Evolutionary conservation across 345 rosid species (phyloP), one percentile per base, ranked within the genome.

Genomic region (Streptanthus diversifolius): DNA sequence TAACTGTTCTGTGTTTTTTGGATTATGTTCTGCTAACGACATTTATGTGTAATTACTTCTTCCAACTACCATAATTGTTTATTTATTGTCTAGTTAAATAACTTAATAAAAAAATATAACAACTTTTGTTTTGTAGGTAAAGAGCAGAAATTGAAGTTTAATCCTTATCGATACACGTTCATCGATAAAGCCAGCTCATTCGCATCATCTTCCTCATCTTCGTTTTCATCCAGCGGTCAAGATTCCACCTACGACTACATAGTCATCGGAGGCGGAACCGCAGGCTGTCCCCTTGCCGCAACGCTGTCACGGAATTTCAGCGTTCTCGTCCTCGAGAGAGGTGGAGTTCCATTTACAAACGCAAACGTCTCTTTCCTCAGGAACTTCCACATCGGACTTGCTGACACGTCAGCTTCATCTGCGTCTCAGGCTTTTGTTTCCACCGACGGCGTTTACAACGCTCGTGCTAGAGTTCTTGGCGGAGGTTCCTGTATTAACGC

Each of bases 401-500:
- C 91, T 3, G 99, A 95, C 66, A 85, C 80, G 33, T 95, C 99
- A n/a, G 62, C 87, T 51, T 32, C 76, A 3, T 91, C 98, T 39
- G 97, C 98, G 30, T 95, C 99, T 0, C 99, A 95, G 54, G 77
- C 77, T 69, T 95, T 95, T 68, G 62, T 79, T 13, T 95, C 99
- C 29, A 95, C 96, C 3, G 99, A 95, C 49, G 99, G 99, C 49
- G 98, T 95, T 43, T 79, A 85, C 19, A 95, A 95, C 74, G 76
- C 99, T 14, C 87, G 99, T 51, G 98, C 86, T 43, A 84, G 99
- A 68, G 95, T 91, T 74, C 78, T 95, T 52, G 99, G 99, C 3
- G 99, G 99, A 18, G 99, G 98, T 17, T 83, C 88, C 12, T 71
- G 83, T 87, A 95, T 90, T 74, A 95, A 95, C 81, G 99, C 99